Conservation (phyloP, 306 rosid genomes). For the Arachis stenosperma region DNA sequence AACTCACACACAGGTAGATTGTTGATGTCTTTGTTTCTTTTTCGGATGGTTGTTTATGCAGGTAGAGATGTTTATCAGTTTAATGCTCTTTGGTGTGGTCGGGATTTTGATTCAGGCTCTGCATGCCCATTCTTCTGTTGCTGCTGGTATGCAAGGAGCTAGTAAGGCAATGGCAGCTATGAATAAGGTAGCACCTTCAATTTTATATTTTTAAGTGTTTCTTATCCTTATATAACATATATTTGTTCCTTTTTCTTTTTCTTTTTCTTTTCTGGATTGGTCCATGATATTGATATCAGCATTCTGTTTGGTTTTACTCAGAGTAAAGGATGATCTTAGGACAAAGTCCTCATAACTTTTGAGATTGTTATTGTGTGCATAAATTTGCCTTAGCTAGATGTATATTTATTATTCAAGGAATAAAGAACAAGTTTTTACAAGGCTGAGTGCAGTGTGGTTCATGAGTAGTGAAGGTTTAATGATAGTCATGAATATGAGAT, state of each 20-base stretch:
- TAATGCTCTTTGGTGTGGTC: slow-evolving; percentile 34
- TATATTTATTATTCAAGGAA: slow-evolving; percentile 3
- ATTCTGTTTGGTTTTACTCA: slow-evolving; percentile 16
- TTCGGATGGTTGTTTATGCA: neutral
- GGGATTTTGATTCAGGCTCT: slow-evolving; percentile 70
- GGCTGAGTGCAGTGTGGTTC: slow-evolving; percentile 5
- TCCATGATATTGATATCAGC: slow-evolving; percentile 6
- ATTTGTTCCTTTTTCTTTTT: neutral
- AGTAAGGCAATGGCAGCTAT: slow-evolving; percentile 85
- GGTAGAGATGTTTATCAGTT: neutral
- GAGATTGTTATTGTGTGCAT: neutral
- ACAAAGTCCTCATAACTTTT: slow-evolving; percentile 17
- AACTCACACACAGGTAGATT: slow-evolving; percentile 90
- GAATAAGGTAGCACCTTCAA: slow-evolving; percentile 65
- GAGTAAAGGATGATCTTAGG: neutral
- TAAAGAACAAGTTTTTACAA: slow-evolving; percentile 24
- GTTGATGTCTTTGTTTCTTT: slow-evolving; percentile 8
- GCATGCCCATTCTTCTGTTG: slow-evolving; percentile 93
- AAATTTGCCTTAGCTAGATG: slow-evolving; percentile 6
- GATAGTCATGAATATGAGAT: slow-evolving; percentile 12
- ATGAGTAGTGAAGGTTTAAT: slow-evolving; percentile 33
- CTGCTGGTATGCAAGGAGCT: slow-evolving; percentile 94
- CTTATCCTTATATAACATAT: neutral
- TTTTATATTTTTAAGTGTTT: neutral
- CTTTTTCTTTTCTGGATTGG: neutral